Evolutionary conservation across 805 yeast genomes (phyloP), one percentile per base, ranked within the genome.

Genomic region (Cyberlindnera xishuangbannaensis): DNA sequence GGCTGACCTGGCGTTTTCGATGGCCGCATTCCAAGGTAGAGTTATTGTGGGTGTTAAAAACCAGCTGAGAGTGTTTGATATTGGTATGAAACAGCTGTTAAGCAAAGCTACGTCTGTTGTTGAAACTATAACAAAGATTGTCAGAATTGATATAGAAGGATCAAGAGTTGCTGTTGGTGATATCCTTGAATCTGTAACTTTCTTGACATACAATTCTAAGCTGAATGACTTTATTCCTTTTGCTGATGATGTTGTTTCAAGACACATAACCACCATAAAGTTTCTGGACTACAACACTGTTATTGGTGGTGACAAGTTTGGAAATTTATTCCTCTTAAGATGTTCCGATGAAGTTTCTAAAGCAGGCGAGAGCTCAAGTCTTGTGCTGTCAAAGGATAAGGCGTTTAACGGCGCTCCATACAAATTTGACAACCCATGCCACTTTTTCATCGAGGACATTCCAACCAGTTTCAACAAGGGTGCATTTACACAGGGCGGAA

Each of bases 281-380:
- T 59, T 74, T 43, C 58, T 92, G 5, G 97, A 92, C 53, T 71
- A 75, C 41, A 76, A 76, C 36, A 86, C 96, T 0, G 73, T 83
- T 1, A 62, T 82, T 25, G 85, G 84, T 1, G 95, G 95, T 11
- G 97, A 92, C 53, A 79, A 78, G 50, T 86, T 83, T 58, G 97
- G 97, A 1, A 84, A 81, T 46, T 29, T 87, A 0, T 77, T 80
- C 57, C 70, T 83, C 1, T 58, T 85, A 25, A 62, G 96, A 38
- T 56, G 81, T 25, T 73, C 81, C 0, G 58, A 59, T n/a, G 59
- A 65, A 5, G 62, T 67, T 0, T 69, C 78, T 0, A 57, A 61
- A 26, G 57, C 75, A 16, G 84, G 78, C 34, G 58, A 53, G 15
- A 62, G 64, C 28, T 67, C 71, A 3, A 50, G 65, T 5, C 56